phyloP scores from a whole-genome alignment of 1,284 basidiomycete genomes.

The Calocybe gambosa region DNA sequence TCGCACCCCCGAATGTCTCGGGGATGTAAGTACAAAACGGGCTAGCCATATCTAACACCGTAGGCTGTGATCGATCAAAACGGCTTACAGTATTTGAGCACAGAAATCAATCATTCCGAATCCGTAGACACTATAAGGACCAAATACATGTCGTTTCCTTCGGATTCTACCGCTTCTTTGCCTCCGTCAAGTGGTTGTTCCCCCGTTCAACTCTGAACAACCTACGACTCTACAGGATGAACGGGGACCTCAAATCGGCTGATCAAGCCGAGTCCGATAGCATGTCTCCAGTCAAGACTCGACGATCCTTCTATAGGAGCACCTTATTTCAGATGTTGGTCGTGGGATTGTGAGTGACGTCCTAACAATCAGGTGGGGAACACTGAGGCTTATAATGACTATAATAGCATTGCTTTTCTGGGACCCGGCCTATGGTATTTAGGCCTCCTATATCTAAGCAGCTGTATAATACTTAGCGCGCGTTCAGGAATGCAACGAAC shows the following conservation, averaged over 20 bases:
- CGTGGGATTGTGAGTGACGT: conserved; percentile 13
- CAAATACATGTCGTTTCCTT: conserved; percentile 5
- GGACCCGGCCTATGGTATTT: conserved; percentile 16
- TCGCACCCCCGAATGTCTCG: not conserved
- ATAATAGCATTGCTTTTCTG: conserved; percentile 15
- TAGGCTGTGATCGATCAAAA: not conserved
- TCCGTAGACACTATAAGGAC: conserved; percentile 1
- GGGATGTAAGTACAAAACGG: not conserved
- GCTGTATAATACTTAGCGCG: not conserved
- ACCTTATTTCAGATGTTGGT: conserved; percentile 16
- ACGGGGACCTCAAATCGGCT: conserved; percentile 1
- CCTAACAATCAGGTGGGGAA: not conserved
- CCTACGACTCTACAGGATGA: not conserved
- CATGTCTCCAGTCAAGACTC: not conserved
- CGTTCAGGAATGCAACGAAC: conserved; percentile 17
- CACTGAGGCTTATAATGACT: no score
- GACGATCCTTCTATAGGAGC: conserved; percentile 12
- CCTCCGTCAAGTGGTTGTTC: not conserved
- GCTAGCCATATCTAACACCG: not conserved
- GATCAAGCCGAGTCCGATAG: not conserved
- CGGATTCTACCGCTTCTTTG: not conserved
- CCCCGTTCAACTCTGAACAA: not conserved
- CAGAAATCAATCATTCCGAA: conserved; percentile 4
- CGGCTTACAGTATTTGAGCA: not conserved
- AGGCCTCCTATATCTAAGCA: not conserved